Conservation (phyloP, 164 flowering plant genomes). For the Brasenia schreberi region DNA sequence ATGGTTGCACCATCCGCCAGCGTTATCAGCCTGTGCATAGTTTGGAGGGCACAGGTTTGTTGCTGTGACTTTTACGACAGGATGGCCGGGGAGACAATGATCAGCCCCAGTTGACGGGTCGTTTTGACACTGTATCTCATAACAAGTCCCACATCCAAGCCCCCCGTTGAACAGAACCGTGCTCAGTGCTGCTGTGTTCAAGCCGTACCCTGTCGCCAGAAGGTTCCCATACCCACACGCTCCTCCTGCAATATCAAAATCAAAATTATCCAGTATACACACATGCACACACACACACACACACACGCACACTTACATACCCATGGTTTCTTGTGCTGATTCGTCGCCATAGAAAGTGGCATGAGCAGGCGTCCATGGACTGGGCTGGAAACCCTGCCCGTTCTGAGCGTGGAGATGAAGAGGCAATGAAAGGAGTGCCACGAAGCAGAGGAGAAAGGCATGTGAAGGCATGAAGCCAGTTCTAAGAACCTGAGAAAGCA, state of each 20-base stretch:
- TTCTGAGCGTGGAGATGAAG: too few relatives aligned
- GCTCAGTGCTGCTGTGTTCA: slow-evolving; percentile 75
- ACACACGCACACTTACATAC: slow-evolving; percentile 16
- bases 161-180: slow-evolving; percentile 63
- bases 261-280: neutral
- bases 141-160: slow-evolving; percentile 70
- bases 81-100: slow-evolving; percentile 24
- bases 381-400: slow-evolving; percentile 18
- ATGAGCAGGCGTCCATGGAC: slow-evolving; percentile 44
- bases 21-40: slow-evolving; percentile 47
- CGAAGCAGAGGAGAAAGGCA: too few relatives aligned
- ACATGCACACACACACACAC: neutral
- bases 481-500: too few relatives aligned
- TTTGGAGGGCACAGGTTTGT: slow-evolving; percentile 90
- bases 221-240: slow-evolving; percentile 94
- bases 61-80: slow-evolving; percentile 53
- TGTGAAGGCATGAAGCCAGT: too few relatives aligned
- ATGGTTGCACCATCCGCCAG: slow-evolving; percentile 96
- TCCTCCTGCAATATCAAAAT: slow-evolving; percentile 41
- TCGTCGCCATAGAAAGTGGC: slow-evolving; percentile 98
- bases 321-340: slow-evolving; percentile 69
- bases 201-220: slow-evolving; percentile 54
- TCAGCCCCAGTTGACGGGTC: slow-evolving; percentile 11
- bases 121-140: slow-evolving; percentile 37
- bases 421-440: too few relatives aligned